Conservation (phyloP, 441 rosid genomes). For the Populus hybrid region DNA sequence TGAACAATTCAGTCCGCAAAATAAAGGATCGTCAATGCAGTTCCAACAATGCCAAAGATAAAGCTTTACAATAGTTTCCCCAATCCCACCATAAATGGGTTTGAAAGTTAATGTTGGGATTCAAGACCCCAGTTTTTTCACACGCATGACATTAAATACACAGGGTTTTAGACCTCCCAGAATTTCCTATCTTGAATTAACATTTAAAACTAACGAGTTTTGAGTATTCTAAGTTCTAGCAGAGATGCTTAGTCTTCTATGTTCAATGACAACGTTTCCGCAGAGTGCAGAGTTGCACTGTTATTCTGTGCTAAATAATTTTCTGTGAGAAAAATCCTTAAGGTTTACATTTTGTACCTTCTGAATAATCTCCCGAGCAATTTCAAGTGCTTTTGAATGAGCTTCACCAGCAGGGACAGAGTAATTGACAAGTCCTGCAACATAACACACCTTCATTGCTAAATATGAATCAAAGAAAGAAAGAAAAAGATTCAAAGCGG, state of each 20-base stretch:
- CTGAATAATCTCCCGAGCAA: slow-evolving; percentile 74
- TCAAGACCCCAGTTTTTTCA: not conserved
- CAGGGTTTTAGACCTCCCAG: not conserved
- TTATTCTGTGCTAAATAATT: not conserved
- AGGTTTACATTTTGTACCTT: slow-evolving; percentile 41
- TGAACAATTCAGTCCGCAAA: not conserved
- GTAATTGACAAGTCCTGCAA: slow-evolving; percentile 69
- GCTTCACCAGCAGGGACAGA: slow-evolving; percentile 71
- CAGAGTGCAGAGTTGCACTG: not conserved
- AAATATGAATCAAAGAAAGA: slow-evolving; percentile 5
- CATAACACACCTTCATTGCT: slow-evolving; percentile 1
- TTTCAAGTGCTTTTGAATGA: slow-evolving; percentile 65
- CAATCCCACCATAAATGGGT: not conserved
- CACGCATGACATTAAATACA: not conserved
- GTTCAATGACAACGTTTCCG: not conserved
- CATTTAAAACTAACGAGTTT: not conserved
- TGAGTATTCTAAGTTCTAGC: not conserved
- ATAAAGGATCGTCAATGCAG: not conserved
- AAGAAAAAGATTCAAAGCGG: not conserved
- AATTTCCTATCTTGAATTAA: not conserved
- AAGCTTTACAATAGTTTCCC: not conserved
- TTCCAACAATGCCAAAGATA: not conserved
- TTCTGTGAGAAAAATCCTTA: not conserved
- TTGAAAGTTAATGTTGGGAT: not conserved
- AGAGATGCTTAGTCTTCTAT: not conserved